Percentiles rank a stretch among this genome's conserved stretches.
phyloP scores from a whole-genome alignment of 164 flowering plant species.

The Santalum album region DNA sequence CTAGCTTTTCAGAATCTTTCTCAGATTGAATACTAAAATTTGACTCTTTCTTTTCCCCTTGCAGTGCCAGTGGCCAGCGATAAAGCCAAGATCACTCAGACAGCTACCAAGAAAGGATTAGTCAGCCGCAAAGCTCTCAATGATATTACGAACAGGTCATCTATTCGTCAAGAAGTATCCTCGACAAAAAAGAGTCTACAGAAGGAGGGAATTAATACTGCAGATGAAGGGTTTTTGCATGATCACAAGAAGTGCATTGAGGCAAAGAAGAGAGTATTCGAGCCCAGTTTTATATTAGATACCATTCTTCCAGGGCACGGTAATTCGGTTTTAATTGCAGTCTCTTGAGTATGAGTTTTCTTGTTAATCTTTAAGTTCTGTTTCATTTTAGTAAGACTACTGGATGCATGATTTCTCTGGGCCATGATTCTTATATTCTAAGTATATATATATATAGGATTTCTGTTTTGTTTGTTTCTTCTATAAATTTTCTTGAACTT shows the following conservation, averaged over 20 bases:
- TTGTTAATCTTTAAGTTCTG: background rate
- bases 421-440: too few species aligned
- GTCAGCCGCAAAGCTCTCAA: conserved; percentile 40
- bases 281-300: conserved; percentile 15
- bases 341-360: background rate
- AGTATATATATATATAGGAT: too few species aligned
- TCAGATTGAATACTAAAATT: background rate
- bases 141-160: conserved; percentile 41
- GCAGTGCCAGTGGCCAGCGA: background rate
- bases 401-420: background rate
- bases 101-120: conserved; percentile 27
- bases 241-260: conserved; percentile 40
- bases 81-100: background rate
- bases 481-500: too few species aligned
- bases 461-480: too few species aligned
- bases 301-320: conserved; percentile 30
- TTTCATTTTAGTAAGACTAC: background rate
- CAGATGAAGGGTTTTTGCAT: conserved; percentile 35
- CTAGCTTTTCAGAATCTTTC: conserved; percentile 2
- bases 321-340: background rate
- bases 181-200: conserved; percentile 16
- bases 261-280: conserved; percentile 10
- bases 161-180: conserved; percentile 13
- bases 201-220: conserved; percentile 24
- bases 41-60: background rate